Evolutionary conservation across 345 rosid genomes (phyloP), one percentile per base, ranked within the genome.

Genomic region (Lepidium africanum): DNA sequence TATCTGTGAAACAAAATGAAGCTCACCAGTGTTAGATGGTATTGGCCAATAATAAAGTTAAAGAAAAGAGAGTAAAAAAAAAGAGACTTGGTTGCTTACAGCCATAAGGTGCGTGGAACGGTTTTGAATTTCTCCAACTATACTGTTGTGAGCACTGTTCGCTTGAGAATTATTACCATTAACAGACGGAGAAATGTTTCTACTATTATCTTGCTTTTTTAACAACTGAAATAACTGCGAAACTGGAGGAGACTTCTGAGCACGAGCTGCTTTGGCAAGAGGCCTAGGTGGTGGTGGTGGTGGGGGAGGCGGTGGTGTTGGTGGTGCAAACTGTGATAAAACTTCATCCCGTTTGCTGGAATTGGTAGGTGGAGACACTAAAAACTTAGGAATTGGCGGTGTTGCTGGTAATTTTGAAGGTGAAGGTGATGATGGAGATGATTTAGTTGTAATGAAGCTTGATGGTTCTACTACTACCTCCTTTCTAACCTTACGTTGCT

Each of bases 91-190:
- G 39, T 64, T 65, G 30, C 86, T 82, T 85, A 92, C 98, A 32
- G 98, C 98, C 58, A 88, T 76, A 10, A 90, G 87, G 65, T 87
- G 88, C 0, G 93, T 82, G 0, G 98, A 92, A 45, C 98, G 93
- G 71, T 92, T 90, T 72, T 86, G 96, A 72, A 90, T 88, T 81
- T 92, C 98, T 51, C 90, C 96, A 41, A 92, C 93, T 47, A 90
- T 86, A 78, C 93, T 87, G 53, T 70, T 86, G 58, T 89, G 97
- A 27, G 77, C 87, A 72, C 81, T 86, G 33, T 37, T 69, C 37
- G 63, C 77, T 0, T 75, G 73, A 21, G 80, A 73, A 65, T 70
- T 81, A 30, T 74, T 79, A 27, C 61, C 71, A 73, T 37, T 65
- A 76, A 63, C 80, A 68, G 79, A 79, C 0, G 65, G 45, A 1